phyloP scores from a whole-genome alignment of 805 yeast species.

The Starmerella etchellsii region DNA sequence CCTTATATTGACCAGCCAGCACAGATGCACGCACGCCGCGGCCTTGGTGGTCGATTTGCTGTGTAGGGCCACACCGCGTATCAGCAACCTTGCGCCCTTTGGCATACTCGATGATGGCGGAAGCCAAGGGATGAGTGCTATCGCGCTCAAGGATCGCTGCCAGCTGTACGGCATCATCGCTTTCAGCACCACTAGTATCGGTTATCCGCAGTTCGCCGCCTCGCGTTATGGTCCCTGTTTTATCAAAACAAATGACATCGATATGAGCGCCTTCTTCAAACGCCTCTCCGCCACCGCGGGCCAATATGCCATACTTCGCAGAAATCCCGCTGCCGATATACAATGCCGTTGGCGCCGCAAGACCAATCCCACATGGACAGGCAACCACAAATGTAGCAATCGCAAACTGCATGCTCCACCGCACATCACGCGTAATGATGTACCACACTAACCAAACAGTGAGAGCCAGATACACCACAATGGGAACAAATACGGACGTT shows the following conservation, averaged over 20 bases:
- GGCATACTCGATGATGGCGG: slow-evolving; percentile 39
- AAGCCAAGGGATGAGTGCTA: slow-evolving; percentile 59
- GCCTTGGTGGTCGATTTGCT: slow-evolving; percentile 15
- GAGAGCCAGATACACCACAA: slow-evolving; percentile 47
- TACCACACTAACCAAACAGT: slow-evolving; percentile 62
- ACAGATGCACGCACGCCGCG: slow-evolving; percentile 19
- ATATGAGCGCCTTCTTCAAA: slow-evolving; percentile 62
- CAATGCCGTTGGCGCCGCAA: slow-evolving; percentile 75
- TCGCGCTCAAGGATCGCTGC: slow-evolving; percentile 37
- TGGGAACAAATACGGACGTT: slow-evolving; percentile 63
- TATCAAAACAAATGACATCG: slow-evolving; percentile 59
- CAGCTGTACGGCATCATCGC: slow-evolving; percentile 32
- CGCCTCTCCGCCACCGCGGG: slow-evolving; percentile 72
- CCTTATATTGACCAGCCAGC: slow-evolving; percentile 10
- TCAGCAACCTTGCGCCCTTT: slow-evolving; percentile 10
- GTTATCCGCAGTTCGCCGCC: slow-evolving; percentile 50
- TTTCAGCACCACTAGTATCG: slow-evolving; percentile 29
- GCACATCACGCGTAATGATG: slow-evolving; percentile 54
- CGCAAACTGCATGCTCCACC: slow-evolving; percentile 68
- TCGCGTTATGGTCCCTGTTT: slow-evolving; percentile 62
- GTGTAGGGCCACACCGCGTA: slow-evolving; percentile 13
- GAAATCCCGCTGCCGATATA: slow-evolving; percentile 71
- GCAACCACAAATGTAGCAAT: slow-evolving; percentile 73
- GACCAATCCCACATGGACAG: slow-evolving; percentile 76
- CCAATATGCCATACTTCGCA: slow-evolving; percentile 62